Conservation (phyloP, 75 land plant species). For the Pinus tabuliformis region DNA sequence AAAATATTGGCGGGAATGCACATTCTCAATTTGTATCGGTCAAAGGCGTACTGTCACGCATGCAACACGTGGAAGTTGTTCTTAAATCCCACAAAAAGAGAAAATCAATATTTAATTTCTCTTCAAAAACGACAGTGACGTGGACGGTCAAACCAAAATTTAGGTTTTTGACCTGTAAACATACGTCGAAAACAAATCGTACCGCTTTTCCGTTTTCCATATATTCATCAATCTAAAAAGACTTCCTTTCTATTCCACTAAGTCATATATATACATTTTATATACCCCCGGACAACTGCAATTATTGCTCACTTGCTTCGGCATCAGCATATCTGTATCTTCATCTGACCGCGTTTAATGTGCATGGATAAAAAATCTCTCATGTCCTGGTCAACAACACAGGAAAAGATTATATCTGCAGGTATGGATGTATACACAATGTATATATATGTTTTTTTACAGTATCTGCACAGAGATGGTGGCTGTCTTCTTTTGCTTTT, state of each 20-base stretch:
- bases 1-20: background rate
- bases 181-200: background rate
- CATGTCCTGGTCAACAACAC: background rate
- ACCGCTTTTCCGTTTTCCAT: background rate
- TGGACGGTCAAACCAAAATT: constrained; percentile 9
- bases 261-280: background rate
- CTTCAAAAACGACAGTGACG: constrained; percentile 7
- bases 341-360: background rate
- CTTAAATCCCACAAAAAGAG: background rate
- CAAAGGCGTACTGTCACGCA: constrained; percentile 10
- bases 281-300: background rate
- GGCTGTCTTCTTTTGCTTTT: background rate
- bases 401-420: background rate
- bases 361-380: background rate
- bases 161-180: background rate
- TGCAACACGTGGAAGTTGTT: constrained; percentile 9
- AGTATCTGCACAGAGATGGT: background rate
- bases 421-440: background rate
- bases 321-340: background rate
- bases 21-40: background rate
- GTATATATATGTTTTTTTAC: background rate
- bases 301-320: background rate
- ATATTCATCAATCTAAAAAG: background rate
- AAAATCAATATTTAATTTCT: background rate
- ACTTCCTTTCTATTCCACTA: background rate